Conservation (phyloP, 805 yeast genomes). For the Ogataea pini region DNA sequence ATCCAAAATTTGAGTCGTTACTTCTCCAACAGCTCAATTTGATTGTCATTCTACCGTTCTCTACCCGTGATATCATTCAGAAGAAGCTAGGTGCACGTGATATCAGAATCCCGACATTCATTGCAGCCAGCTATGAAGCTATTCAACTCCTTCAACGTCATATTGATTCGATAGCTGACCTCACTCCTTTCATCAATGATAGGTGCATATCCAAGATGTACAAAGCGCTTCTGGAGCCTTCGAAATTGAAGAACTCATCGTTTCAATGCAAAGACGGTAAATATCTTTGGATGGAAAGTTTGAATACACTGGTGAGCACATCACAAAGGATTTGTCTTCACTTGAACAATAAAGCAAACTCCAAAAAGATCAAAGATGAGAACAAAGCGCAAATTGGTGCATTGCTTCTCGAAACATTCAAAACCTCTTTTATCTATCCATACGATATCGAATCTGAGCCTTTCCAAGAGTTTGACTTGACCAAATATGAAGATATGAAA, state of each 20-base stretch:
- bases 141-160: conserved; percentile 42
- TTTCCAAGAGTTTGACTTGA: conserved; percentile 47
- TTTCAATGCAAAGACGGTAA: conserved; percentile 24
- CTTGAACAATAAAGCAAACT: conserved; percentile 12
- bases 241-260: conserved; percentile 45
- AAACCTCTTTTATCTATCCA: conserved; percentile 41
- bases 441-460: conserved; percentile 20
- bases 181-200: conserved; percentile 43
- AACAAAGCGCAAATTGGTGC: conserved; percentile 38
- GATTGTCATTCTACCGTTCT: conserved; percentile 59
- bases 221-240: conserved; percentile 53
- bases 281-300: conserved; percentile 58
- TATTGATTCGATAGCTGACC: conserved; percentile 35
- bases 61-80: conserved; percentile 56
- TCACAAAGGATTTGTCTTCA: conserved; percentile 35
- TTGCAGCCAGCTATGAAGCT: conserved; percentile 55
- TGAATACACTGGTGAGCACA: conserved; percentile 40
- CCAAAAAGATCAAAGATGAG: conserved; percentile 16
- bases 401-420: conserved; percentile 42
- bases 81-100: conserved; percentile 47
- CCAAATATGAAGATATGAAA: conserved; percentile 45
- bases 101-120: conserved; percentile 59
- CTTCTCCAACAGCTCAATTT: conserved; percentile 56
- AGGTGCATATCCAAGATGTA: conserved; percentile 47
- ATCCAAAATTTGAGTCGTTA: conserved; percentile 42